Evolutionary conservation across 108 stramenopile genomes (phyloP), one percentile per base, ranked within the genome.

Genomic region (Cyclostephanos invisitatus): DNA sequence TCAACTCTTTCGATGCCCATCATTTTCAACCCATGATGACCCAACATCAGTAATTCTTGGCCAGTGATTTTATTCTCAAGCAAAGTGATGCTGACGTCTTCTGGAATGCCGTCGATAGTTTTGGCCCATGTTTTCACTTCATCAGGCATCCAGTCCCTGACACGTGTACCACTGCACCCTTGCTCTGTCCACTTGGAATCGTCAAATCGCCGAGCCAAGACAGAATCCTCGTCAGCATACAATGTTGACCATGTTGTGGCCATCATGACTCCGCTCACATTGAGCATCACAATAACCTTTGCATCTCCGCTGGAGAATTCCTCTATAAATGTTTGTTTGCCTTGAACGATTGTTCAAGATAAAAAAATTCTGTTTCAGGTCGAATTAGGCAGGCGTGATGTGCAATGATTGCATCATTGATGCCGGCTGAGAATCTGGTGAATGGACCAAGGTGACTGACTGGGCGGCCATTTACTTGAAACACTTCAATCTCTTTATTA

Each of bases 261-360:
- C 79, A 80, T 74, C 11, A 56, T 53, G 12, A 73, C 70, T 11
- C 79, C 79, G 35, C 72, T 74, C 32, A 80, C 79, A 70, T 80
- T 80, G 49, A 80, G 73, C 2, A 42, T 18, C 5, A 80, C 54
- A 0, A 59, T 24, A 44, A 70, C 73, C 51, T 80, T 57, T 5
- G 50, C 5, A 35, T 60, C 54, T 5, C 62, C 62, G 18, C 20
- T 7, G 24, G 79, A 35, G 54, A 80, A 74, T 22, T 35, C 40
- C 24, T 27, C 46, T 7, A 74, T 53, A 22, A 80, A 74, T 8
- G 9, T 36, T 17, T 50, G 56, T 44, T 80, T 73, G 32, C 74
- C 68, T 62, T 62, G 18, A 80, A 74, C 28, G 51, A 53, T 6
- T 72, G 46, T 57, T 80, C 72, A 0, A 80, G 28, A 32, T 38